Conservation (phyloP, 108 stramenopile species). For the Seminavis robusta region DNA sequence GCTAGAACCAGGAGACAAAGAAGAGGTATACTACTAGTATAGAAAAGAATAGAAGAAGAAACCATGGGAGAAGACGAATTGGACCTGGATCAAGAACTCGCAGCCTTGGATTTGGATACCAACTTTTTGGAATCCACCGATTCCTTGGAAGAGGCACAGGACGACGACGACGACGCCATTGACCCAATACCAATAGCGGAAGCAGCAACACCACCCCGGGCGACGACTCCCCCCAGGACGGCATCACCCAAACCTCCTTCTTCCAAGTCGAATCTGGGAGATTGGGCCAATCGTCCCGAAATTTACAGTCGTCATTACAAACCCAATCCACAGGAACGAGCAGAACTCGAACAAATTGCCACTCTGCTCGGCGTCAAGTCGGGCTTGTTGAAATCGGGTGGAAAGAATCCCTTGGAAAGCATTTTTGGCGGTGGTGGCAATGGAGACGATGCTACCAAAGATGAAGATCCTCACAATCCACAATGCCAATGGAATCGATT, state of each 20-base stretch:
- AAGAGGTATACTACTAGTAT: too few species aligned
- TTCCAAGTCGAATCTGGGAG: neutral
- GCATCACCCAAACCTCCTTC: neutral
- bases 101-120: constrained; percentile 6
- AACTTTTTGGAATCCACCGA: constrained; percentile 6
- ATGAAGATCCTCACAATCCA: neutral
- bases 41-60: neutral
- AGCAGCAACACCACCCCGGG: neutral
- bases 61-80: neutral
- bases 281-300: constrained; percentile 27
- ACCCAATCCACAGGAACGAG: constrained; percentile 16
- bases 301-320: constrained; percentile 34
- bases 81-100: neutral
- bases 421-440: neutral
- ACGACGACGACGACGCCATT: too few species aligned
- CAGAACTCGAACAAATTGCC: constrained; percentile 23
- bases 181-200: neutral
- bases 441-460: neutral
- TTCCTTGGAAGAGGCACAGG: too few species aligned
- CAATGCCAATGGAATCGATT: neutral
- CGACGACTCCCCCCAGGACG: neutral
- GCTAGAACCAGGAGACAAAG: too few species aligned
- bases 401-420: neutral
- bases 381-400: neutral
- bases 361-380: constrained; percentile 3